A percentile compares a stretch with the other conserved stretches of the same genome.
Conservation (phyloP, 441 rosid species). For the Arabidopsis lyrata region DNA sequence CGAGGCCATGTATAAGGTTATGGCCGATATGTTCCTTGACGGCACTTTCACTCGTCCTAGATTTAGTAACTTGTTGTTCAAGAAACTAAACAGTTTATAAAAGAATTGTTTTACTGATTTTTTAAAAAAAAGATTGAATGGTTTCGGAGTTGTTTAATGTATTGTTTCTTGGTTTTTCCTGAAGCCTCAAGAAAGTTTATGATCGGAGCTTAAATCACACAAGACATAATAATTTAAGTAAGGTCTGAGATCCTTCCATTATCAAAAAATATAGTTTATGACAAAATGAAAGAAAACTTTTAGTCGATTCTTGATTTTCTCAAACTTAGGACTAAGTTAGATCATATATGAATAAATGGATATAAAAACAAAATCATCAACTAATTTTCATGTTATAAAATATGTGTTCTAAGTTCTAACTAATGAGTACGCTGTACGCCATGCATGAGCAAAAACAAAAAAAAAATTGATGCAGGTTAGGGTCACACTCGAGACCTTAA, state of each 20-base stretch:
- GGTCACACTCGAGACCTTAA: too few species aligned
- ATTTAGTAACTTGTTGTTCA: slow-evolving; percentile 54
- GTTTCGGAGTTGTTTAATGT: not conserved
- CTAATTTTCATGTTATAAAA: too few species aligned
- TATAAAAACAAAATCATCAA: not conserved
- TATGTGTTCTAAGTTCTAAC: not conserved
- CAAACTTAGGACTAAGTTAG: not conserved
- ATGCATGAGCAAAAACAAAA: too few species aligned
- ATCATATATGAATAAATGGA: not conserved
- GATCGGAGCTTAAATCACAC: not conserved
- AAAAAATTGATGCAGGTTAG: too few species aligned
- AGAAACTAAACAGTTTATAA: slow-evolving; percentile 44
- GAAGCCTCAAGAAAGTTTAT: not conserved
- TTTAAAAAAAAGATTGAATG: not conserved
- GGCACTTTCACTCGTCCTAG: slow-evolving; percentile 70
- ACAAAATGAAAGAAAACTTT: not conserved
- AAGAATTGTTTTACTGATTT: not conserved
- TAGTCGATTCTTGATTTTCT: not conserved
- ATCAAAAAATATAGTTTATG: not conserved
- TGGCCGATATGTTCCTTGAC: slow-evolving; percentile 66
- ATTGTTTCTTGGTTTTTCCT: not conserved
- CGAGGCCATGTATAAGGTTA: slow-evolving; percentile 79
- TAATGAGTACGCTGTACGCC: not conserved
- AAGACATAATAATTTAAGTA: not conserved
- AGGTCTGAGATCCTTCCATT: not conserved